Conservation (phyloP, 768 basidiomycete species). For the Tricholoma saponaceum region DNA sequence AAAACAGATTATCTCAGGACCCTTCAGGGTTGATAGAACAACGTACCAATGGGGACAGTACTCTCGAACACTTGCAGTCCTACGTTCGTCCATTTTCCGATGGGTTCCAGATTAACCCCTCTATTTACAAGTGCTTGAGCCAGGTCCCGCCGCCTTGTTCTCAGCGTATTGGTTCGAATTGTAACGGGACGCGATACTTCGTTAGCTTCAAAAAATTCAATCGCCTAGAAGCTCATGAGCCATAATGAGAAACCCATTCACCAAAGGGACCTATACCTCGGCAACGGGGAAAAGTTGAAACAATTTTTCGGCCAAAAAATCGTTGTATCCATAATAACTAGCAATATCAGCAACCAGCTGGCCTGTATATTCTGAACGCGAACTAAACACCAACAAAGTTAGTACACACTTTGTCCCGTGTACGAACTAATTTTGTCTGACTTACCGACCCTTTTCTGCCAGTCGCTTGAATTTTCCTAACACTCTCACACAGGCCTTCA, state of each 20-base stretch:
- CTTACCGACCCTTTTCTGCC: conserved; percentile 65
- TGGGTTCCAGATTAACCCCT: conserved; percentile 95
- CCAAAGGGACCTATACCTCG: conserved; percentile 52
- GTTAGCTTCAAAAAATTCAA: conserved; percentile 98
- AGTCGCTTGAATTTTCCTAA: conserved; percentile 69
- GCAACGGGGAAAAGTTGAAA: conserved; percentile 90
- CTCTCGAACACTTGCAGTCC: conserved; percentile 99
- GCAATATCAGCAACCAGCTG: conserved; percentile 88
- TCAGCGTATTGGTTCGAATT: conserved; percentile 95
- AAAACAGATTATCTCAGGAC: not conserved
- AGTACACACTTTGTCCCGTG: conserved; percentile 4
- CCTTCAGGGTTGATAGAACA: not conserved
- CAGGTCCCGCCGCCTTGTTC: conserved; percentile 88
- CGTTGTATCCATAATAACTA: conserved; percentile 97
- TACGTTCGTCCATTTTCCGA: conserved; percentile 99
- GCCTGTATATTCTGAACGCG: conserved; percentile 84
- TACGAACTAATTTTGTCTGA: conserved; percentile 9
- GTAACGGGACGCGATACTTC: conserved; percentile 95
- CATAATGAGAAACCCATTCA: conserved; percentile 5
- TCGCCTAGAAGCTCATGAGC: conserved; percentile 52
- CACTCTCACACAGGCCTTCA: conserved; percentile 72
- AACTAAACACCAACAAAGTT: conserved; percentile 38
- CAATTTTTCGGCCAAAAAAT: conserved; percentile 90
- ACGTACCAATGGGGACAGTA: conserved; percentile 82
- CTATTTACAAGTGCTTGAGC: conserved; percentile 92